Evolutionary conservation across 2,329 filamentous ascomycete species (phyloP), one percentile per base, ranked within the genome.

Genomic region (Alternaria gansuensis): DNA sequence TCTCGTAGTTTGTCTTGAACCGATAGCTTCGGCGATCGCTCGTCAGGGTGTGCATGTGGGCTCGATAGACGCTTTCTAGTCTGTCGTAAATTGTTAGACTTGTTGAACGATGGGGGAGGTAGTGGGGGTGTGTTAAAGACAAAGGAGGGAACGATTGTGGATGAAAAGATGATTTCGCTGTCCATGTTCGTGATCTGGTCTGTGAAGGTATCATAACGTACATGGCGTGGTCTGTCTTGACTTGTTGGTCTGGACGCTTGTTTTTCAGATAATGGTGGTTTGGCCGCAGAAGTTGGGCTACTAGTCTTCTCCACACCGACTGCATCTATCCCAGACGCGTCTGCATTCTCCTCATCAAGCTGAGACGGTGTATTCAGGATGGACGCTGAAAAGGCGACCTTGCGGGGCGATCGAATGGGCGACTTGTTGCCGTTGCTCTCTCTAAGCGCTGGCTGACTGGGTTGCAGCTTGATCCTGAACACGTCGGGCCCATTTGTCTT

Each of bases 1-100:
- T 75, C 77, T 50, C 74, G 77, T 51, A 83, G 76, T 66, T 83
- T 83, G 56, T 83, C 80, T 56, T 79, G 75, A 50, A 82, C 76
- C 3, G 78, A 81, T 54, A 82, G 63, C 67, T 75, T 81, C 37
- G 70, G 76, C 54, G 64, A 79, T 52, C 68, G 74, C 64, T 77
- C 77, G 11, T 77, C 77, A 33, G 70, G 71, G 51, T 79, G 77
- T 14, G 71, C 65, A 50, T 69, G 69, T 56, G 77, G 74, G 51
- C 76, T 78, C 5, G 76, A 78, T 21, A 68, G 70, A 23, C 76
- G 73, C 60, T 79, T 79, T 46, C 69, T 75, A 28, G 71, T 67
- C 73, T 77, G 74, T 51, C 59, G 64, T 26, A 66, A 66, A 28
- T 74, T 71, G 51, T 79, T 68, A 70, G 70, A 66, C 13, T 21